phyloP scores from a whole-genome alignment of 1,284 basidiomycete species.

The Ustilago curta region DNA sequence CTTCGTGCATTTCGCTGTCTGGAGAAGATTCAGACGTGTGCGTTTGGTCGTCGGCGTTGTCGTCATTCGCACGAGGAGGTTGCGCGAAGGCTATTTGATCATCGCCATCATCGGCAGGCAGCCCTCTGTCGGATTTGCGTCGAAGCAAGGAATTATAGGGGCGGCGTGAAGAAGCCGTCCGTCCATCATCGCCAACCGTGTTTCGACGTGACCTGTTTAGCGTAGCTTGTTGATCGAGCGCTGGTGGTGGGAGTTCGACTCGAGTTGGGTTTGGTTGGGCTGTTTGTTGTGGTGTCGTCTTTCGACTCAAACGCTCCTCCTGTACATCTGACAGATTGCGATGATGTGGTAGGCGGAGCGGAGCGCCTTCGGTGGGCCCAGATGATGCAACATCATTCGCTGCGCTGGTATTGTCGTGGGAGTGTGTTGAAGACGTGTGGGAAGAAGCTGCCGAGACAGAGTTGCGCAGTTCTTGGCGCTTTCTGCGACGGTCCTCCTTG shows the following conservation, averaged over 20 bases:
- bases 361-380: neutral
- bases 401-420: neutral
- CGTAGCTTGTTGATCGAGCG: neutral
- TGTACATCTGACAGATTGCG: slow-evolving; percentile 45
- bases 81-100: slow-evolving; percentile 12
- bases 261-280: neutral
- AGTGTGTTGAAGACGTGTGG: slow-evolving; percentile 10
- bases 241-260: neutral
- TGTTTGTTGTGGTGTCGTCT: slow-evolving; percentile 1
- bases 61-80: neutral
- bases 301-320: slow-evolving; percentile 28
- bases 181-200: slow-evolving; percentile 20
- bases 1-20: slow-evolving; percentile 50
- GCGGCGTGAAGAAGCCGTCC: slow-evolving; percentile 34
- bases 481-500: slow-evolving; percentile 27
- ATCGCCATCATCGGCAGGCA: slow-evolving; percentile 4
- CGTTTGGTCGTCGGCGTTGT: slow-evolving; percentile 10
- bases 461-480: slow-evolving; percentile 19
- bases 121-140: slow-evolving; percentile 20
- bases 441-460: slow-evolving; percentile 29
- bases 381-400: slow-evolving; percentile 1
- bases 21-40: slow-evolving; percentile 7
- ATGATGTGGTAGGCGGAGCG: slow-evolving; percentile 14
- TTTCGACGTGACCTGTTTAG: slow-evolving; percentile 22
- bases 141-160: slow-evolving; percentile 30